Evolutionary conservation across 192 early-diverging fungal genomes (phyloP), one percentile per base, ranked within the genome.

Genomic region (Blastocladiella britannica): DNA sequence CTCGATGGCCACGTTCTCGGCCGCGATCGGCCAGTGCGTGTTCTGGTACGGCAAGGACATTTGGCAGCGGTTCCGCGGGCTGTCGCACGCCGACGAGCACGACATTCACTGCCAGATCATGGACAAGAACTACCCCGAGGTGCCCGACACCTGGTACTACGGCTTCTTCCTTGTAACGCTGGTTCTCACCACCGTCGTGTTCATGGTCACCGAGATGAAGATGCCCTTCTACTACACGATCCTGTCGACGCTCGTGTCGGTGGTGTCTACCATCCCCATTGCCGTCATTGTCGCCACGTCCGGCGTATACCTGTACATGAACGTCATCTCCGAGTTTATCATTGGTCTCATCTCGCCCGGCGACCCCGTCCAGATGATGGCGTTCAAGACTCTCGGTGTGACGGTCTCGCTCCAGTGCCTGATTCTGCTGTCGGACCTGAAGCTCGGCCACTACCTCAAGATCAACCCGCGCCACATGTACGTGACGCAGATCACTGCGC

Each of bases 341-440:
- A 82, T 79, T 53, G 90, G 90, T 58, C 84, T 84, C 57, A 72
- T 84, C 7, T 65, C 82, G 30, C 85, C 86, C 7, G 90, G 88
- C 25, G 68, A 89, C 57, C 76, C 85, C 6, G 82, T 89, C 37
- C 82, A 79, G 61, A 86, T 88, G 54, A 80, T 88, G 30, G 78
- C 82, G 4, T 93, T 89, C 77, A 93, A 93, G 69, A 81, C 84
- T 7, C 78, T 85, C 55, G 85, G 84, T 51, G 82, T 80, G 64
- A 89, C 82, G 56, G 74, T 80, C 3, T 72, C 87, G 68, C 66
- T 71, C 23, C 90, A 96, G 69, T 82, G 79, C 31, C 62, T 92
- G 29, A 72, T 72, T 25, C 79, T 92, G 28, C 62, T 82, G 4
- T 27, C 56, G 26, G 85, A 88, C 66, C 67, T 90, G 18, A 90